Evolutionary conservation across 345 rosid genomes (phyloP).

Genomic region (Heritiera fomes): DNA sequence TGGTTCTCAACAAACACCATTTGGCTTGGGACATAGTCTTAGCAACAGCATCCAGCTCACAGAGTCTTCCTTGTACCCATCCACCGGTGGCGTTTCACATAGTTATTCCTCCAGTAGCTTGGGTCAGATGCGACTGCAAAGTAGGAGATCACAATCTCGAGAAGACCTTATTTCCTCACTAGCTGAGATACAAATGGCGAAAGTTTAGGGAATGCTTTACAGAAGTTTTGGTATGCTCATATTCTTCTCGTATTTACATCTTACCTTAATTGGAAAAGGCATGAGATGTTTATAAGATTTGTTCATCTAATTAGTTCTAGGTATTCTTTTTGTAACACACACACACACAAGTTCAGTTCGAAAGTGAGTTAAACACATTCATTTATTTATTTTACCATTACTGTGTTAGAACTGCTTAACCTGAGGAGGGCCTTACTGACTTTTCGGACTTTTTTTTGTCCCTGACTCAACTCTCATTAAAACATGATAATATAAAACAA

Average conservation of each 20-base stretch:
- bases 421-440: not conserved
- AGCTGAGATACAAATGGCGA: conserved; percentile 69
- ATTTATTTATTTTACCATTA: not conserved
- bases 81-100: conserved; percentile 73
- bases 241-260: not conserved
- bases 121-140: conserved; percentile 91
- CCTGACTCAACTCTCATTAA: no score
- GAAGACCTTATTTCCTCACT: conserved; percentile 91
- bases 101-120: conserved; percentile 91
- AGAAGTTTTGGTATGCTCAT: conserved; percentile 37
- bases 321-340: conserved; percentile 27
- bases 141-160: conserved; percentile 96
- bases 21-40: conserved; percentile 65
- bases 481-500: no score
- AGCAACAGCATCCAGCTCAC: conserved; percentile 71
- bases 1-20: conserved; percentile 60
- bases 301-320: conserved; percentile 23
- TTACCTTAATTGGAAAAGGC: conserved; percentile 12
- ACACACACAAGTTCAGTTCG: conserved; percentile 1
- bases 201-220: conserved; percentile 51
- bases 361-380: conserved; percentile 14
- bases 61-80: conserved; percentile 72
- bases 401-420: conserved; percentile 12
- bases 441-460: no score
- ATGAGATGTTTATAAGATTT: not conserved